Percentiles rank a stretch among this genome's conserved stretches.
Conservation (phyloP, 495 filamentous ascomycete species). For the Rusavskia elegans region DNA sequence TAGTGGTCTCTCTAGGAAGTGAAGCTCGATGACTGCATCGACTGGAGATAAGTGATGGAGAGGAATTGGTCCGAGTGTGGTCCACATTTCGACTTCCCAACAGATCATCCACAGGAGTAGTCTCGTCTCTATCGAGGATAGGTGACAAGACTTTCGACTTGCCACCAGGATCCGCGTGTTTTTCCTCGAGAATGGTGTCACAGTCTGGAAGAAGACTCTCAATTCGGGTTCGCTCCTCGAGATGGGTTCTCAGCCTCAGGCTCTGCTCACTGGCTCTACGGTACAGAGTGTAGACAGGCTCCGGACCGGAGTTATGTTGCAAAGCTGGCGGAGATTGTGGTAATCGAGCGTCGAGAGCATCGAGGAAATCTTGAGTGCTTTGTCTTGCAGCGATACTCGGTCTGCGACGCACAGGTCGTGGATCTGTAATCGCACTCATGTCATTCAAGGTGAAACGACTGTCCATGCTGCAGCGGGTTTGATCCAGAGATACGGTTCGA, state of each 20-base stretch:
- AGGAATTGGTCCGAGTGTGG: not conserved
- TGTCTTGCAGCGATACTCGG: slow-evolving; percentile 4
- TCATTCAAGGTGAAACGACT: slow-evolving; percentile 5
- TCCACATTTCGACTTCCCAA: not conserved
- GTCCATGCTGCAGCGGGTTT: slow-evolving; percentile 9
- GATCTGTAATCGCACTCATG: not conserved
- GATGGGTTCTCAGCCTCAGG: slow-evolving; percentile 11
- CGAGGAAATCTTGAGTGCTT: slow-evolving; percentile 14
- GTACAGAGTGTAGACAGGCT: slow-evolving; percentile 9
- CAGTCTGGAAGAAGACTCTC: slow-evolving; percentile 11
- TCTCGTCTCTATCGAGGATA: slow-evolving; percentile 1
- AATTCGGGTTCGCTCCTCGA: slow-evolving; percentile 11
- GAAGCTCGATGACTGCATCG: not conserved
- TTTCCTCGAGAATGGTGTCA: slow-evolving; percentile 11
- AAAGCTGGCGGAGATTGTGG: slow-evolving; percentile 3
- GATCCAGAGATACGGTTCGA: slow-evolving; percentile 8
- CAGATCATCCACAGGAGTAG: not conserved
- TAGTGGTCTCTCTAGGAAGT: not conserved
- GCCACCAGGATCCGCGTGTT: slow-evolving; percentile 1
- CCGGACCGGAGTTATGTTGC: not conserved
- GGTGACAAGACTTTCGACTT: not conserved
- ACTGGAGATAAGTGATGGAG: not conserved
- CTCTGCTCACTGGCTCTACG: slow-evolving; percentile 14
- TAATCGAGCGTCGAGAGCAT: slow-evolving; percentile 8
- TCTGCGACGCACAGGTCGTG: slow-evolving; percentile 2